These are phyloP conservation scores for Isabelozyma gotoi DNA, from an alignment of 805 yeast species.

Conservation along the genomic window DNA sequence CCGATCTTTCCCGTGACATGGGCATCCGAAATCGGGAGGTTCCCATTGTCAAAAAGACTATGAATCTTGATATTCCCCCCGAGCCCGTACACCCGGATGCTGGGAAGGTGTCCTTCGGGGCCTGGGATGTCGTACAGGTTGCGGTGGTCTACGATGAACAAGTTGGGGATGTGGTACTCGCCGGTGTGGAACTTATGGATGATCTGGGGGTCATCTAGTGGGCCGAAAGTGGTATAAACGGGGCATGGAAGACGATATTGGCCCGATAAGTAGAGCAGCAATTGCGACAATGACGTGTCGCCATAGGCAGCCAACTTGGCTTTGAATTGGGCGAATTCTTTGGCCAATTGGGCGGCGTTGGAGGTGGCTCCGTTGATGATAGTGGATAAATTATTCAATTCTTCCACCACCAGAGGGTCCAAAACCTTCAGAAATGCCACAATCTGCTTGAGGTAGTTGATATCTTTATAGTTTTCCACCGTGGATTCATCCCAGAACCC, in stretches of 20 bases:
- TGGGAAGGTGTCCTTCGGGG: conserved; percentile 39
- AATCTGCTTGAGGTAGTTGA: conserved; percentile 58
- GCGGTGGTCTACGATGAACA: conserved; percentile 61
- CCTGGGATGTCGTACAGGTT: conserved; percentile 44
- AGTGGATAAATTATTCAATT: conserved; percentile 51
- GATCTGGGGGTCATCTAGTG: conserved; percentile 71
- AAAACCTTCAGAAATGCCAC: conserved; percentile 66
- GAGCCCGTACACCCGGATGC: conserved; percentile 60
- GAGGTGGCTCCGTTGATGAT: conserved; percentile 6
- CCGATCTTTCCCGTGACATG: conserved; percentile 40
- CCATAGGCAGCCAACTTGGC: conserved; percentile 6
- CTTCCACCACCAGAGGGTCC: conserved; percentile 46
- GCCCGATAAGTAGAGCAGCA: conserved; percentile 31
- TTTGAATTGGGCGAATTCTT: conserved; percentile 5
- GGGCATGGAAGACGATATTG: conserved; percentile 49
- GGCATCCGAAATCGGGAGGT: conserved; percentile 8
- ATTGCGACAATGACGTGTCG: conserved; percentile 13
- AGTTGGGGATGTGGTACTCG: conserved; percentile 52
- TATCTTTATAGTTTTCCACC: conserved; percentile 50
- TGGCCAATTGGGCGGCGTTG: conserved; percentile 6
- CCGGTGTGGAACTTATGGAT: conserved; percentile 61
- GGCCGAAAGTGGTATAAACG: conserved; percentile 76
- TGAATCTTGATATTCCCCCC: conserved; percentile 73
- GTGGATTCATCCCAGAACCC: conserved; percentile 70
- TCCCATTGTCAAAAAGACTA: conserved; percentile 56